phyloP scores from a whole-genome alignment of 1,284 basidiomycete genomes.

The Apiotrichum brassicae region DNA sequence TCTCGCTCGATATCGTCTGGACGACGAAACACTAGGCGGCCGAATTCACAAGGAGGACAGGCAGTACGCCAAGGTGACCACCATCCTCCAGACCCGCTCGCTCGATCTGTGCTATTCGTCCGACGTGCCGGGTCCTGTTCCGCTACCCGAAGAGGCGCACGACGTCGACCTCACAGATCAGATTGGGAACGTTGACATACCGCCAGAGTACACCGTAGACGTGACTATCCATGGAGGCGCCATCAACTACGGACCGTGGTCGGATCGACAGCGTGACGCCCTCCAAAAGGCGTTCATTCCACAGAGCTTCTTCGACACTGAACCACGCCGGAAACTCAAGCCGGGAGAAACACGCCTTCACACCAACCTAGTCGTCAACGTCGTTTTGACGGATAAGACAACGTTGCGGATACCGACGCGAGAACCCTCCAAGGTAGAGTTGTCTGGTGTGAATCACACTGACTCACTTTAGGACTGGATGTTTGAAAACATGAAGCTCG shows the following conservation, averaged over 20 bases:
- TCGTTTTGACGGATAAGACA: constrained; percentile 70
- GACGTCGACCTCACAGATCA: constrained; percentile 54
- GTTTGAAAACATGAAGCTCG: constrained; percentile 32
- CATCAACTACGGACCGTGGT: constrained; percentile 86
- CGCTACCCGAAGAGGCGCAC: constrained; percentile 40
- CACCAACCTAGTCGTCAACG: constrained; percentile 67
- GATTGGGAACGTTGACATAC: constrained; percentile 73
- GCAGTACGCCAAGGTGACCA: constrained; percentile 82
- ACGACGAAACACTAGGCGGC: constrained; percentile 15
- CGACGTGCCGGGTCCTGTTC: constrained; percentile 54
- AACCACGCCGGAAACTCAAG: constrained; percentile 55
- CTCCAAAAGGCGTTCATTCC: constrained; percentile 78
- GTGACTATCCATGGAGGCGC: constrained; percentile 66
- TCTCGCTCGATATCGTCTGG: constrained; percentile 46
- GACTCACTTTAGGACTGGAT: constrained; percentile 35
- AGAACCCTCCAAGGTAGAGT: constrained; percentile 53
- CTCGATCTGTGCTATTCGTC: constrained; percentile 76
- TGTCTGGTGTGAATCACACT: too few relatives aligned
- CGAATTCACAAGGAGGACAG: constrained; percentile 25
- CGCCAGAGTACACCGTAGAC: constrained; percentile 90
- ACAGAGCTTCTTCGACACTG: constrained; percentile 60
- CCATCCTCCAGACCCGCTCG: constrained; percentile 65
- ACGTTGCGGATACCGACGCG: constrained; percentile 75
- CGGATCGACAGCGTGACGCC: constrained; percentile 75
- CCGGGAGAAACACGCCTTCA: constrained; percentile 76